Percentiles rank a stretch among this genome's conserved stretches.
Conservation (phyloP, 192 early-diverging fungal genomes). For the Phlyctochytrium arcticum region DNA sequence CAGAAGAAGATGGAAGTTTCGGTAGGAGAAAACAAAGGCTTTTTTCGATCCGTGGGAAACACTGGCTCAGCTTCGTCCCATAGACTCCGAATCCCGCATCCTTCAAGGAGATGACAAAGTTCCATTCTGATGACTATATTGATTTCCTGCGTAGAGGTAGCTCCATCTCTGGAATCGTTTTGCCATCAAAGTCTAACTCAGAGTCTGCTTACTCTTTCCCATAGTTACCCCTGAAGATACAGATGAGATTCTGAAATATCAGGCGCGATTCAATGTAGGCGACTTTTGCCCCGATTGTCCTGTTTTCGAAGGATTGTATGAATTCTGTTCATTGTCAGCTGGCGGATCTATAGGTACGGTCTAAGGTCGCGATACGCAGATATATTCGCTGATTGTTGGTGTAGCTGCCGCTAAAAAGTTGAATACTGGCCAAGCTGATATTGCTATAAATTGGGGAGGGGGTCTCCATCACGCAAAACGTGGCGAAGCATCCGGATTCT, state of each 20-base stretch:
- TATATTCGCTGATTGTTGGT: background rate
- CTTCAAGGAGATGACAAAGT: constrained; percentile 88
- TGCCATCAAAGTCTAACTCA: background rate
- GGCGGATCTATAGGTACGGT: constrained; percentile 77
- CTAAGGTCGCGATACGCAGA: background rate
- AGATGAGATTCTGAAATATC: constrained; percentile 43
- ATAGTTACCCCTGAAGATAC: constrained; percentile 37
- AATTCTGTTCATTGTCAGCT: constrained; percentile 89
- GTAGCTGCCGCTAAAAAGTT: constrained; percentile 81
- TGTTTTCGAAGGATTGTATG: constrained; percentile 94
- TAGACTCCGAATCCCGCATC: constrained; percentile 73
- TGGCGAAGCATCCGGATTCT: constrained; percentile 89
- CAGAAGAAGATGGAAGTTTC: constrained; percentile 81
- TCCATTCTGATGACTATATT: constrained; percentile 93
- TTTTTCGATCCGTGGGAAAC: too few species aligned
- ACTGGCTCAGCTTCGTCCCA: too few species aligned
- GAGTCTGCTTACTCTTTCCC: background rate
- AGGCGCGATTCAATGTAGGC: constrained; percentile 74
- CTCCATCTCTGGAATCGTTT: background rate
- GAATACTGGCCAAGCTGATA: constrained; percentile 76
- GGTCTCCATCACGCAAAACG: constrained; percentile 94
- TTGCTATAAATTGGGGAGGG: constrained; percentile 97
- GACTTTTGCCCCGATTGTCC: constrained; percentile 84
- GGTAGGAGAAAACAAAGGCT: too few species aligned
- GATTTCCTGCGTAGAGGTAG: constrained; percentile 78